phyloP scores from a whole-genome alignment of 1,139 yeast genomes.

The Pneumocystis canis region DNA sequence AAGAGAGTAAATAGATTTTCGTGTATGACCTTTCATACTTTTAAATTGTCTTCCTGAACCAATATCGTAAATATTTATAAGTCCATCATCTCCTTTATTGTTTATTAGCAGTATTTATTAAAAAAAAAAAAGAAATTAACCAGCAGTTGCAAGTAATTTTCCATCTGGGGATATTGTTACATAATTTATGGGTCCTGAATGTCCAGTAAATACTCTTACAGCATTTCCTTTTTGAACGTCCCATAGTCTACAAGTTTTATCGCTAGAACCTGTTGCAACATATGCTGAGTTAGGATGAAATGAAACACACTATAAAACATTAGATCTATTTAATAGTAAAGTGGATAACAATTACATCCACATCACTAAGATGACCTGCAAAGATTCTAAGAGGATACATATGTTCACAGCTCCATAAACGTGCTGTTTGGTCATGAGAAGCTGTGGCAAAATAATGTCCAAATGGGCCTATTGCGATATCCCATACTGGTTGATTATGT shows the following conservation, averaged over 20 bases:
- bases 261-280: constrained; percentile 87
- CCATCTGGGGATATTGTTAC: constrained; percentile 93
- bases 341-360: constrained; percentile 33
- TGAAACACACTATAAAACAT: constrained; percentile 40
- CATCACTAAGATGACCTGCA: constrained; percentile 96
- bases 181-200: constrained; percentile 72
- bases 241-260: constrained; percentile 97
- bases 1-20: constrained; percentile 68
- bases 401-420: constrained; percentile 97
- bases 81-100: constrained; percentile 61
- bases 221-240: constrained; percentile 79
- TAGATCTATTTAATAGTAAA: not conserved
- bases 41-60: constrained; percentile 71
- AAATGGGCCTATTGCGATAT: constrained; percentile 80
- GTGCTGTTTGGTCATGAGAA: constrained; percentile 92
- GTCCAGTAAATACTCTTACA: constrained; percentile 90
- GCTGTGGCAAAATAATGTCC: constrained; percentile 98
- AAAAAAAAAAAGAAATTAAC: constrained; percentile 1
- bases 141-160: constrained; percentile 82
- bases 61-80: constrained; percentile 84
- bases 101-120: not conserved
- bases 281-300: constrained; percentile 96
- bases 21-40: constrained; percentile 71
- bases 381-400: constrained; percentile 88
- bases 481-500: constrained; percentile 96